Evolutionary conservation across 1,284 basidiomycete genomes (phyloP), one percentile per base, ranked within the genome.

Genomic region (Ceratobasidium sp.): DNA sequence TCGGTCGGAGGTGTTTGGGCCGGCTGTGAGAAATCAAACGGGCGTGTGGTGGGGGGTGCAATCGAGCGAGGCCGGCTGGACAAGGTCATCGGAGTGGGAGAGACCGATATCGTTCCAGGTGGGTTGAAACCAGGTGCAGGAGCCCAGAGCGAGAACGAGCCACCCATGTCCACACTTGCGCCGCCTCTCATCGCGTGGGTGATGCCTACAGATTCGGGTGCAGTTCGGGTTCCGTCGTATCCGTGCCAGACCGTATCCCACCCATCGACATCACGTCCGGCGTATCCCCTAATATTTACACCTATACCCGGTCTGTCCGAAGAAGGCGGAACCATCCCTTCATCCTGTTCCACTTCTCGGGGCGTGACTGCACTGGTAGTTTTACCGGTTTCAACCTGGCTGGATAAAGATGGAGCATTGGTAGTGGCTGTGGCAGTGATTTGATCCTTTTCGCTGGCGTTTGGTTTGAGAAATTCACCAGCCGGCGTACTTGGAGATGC

Each of bases 21-120:
- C 40, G 73, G 40, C 4, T 76, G 61, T 20, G 46, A 33, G 51
- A 76, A 76, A 46, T 76, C 73, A 56, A 76, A 76, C 12, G 73
- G 73, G 5, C 73, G 73, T 9, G 73, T 63, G n/a, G 61, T 40
- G 15, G 61, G 55, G 2, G 63, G 73, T 26, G 49, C 73, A n/a
- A 20, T 76, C 12, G 73, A 76, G 18, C 73, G 73, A 66, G 44
- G 73, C 28, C 18, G 73, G 49, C 9, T 40, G n/a, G 4, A 12
- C 15, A 20, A 28, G 61, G 10, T 55, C 61, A 23, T 42, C 4
- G 51, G 67, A 39, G 33, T 26, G n/a, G 49, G 67, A 69, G 67
- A 68, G 1, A 49, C 20, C 13, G 51, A 39, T 6, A 9, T 28
- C 10, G 49, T 3, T 10, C 2, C 28, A 23, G 61, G 39, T n/a